phyloP scores from a whole-genome alignment of 2,329 filamentous ascomycete species.

The Apiospora marii region DNA sequence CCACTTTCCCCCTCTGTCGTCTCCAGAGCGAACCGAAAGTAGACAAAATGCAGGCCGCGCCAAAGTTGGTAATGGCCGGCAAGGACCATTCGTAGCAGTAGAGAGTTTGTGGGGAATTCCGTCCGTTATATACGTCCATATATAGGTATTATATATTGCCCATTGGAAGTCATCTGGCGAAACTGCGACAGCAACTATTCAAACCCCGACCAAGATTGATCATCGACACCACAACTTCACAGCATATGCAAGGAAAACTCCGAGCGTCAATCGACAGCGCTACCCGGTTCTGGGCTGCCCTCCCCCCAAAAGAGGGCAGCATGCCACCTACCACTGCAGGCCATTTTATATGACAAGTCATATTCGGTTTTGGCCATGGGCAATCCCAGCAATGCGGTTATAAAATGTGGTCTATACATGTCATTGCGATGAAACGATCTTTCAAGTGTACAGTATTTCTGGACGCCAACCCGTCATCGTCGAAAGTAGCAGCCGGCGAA shows the following conservation, averaged over 20 bases:
- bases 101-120: neutral
- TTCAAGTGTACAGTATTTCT: neutral
- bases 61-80: neutral
- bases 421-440: constrained; percentile 1
- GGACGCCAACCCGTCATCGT: neutral
- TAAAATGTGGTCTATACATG: neutral
- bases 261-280: neutral
- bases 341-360: neutral
- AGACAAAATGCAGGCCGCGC: neutral
- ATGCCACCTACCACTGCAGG: constrained; percentile 3
- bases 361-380: neutral
- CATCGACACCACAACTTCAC: neutral
- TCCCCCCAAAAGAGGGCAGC: neutral
- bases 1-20: neutral
- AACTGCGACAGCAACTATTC: neutral
- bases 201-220: neutral
- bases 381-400: neutral
- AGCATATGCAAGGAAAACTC: constrained; percentile 5
- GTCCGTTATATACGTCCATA: neutral
- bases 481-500: neutral
- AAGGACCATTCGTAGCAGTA: neutral
- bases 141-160: neutral
- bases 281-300: neutral
- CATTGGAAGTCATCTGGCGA: neutral
- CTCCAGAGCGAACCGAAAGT: neutral